phyloP scores from a whole-genome alignment of 441 rosid species.

The Euphorbia corollata region DNA sequence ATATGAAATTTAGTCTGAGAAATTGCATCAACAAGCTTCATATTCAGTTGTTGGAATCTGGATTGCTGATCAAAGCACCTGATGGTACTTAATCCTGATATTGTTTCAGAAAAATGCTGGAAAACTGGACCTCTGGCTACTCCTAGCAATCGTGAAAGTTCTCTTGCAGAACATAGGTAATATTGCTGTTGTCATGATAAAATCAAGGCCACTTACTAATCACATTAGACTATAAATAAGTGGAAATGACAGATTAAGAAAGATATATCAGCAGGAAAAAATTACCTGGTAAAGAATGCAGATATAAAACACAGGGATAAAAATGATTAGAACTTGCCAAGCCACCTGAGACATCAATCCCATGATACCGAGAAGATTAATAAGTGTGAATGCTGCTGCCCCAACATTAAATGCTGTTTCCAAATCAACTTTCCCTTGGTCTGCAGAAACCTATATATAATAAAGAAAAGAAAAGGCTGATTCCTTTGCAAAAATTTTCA shows the following conservation, averaged over 20 bases:
- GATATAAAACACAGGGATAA: slow-evolving; percentile 1
- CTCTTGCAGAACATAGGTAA: slow-evolving; percentile 72
- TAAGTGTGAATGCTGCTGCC: slow-evolving; percentile 41
- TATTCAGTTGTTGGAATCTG: slow-evolving; percentile 53
- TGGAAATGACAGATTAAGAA: not conserved
- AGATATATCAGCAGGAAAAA: not conserved
- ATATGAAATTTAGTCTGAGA: slow-evolving; percentile 59
- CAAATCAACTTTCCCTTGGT: slow-evolving; percentile 67
- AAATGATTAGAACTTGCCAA: slow-evolving; percentile 15
- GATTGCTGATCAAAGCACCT: slow-evolving; percentile 70
- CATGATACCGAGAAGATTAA: slow-evolving; percentile 64
- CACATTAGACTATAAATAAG: not conserved
- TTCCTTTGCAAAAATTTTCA: slow-evolving; percentile 20
- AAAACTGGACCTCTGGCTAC: slow-evolving; percentile 70
- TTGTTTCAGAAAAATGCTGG: slow-evolving; percentile 75
- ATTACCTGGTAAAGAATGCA: slow-evolving; percentile 19
- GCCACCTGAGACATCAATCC: slow-evolving; percentile 86
- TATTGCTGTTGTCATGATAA: slow-evolving; percentile 38
- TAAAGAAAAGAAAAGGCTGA: too few relatives aligned
- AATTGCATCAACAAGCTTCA: slow-evolving; percentile 58
- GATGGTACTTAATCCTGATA: slow-evolving; percentile 67
- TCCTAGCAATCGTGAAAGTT: slow-evolving; percentile 64
- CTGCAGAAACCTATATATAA: slow-evolving; percentile 62
- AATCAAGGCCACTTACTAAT: not conserved
- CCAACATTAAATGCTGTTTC: slow-evolving; percentile 44